Evolutionary conservation across 305 asterid species (phyloP).

Genomic region (Solanum aculeatissimum): DNA sequence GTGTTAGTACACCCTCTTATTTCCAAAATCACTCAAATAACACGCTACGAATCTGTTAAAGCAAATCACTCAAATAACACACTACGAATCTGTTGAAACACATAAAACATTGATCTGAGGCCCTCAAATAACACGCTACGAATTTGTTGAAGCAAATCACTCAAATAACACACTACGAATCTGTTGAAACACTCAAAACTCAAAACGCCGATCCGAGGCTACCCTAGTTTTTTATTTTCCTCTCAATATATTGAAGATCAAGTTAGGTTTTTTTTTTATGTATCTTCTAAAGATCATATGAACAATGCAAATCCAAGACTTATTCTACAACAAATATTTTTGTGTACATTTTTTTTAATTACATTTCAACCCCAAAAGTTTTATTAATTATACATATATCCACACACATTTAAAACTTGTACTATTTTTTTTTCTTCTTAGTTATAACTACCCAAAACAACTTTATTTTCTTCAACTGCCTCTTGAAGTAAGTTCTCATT

Average conservation of each 20-base stretch:
- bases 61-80: not conserved
- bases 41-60: too few relatives aligned
- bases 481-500: not conserved
- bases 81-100: not conserved
- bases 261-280: not conserved
- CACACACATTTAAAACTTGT: not conserved
- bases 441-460: slow-evolving; percentile 48
- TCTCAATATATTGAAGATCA: not conserved
- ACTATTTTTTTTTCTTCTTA: not conserved
- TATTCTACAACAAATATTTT: not conserved
- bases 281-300: not conserved
- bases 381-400: not conserved
- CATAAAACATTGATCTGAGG: too few relatives aligned
- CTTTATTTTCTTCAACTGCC: not conserved
- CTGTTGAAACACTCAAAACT: not conserved
- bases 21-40: too few relatives aligned
- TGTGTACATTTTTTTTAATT: not conserved
- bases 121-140: too few relatives aligned
- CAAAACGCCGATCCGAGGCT: not conserved
- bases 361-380: not conserved
- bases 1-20: not conserved
- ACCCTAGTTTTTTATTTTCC: not conserved
- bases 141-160: too few relatives aligned
- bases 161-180: not conserved
- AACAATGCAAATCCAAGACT: not conserved